A percentile compares a stretch with the other conserved stretches of the same genome.
Conservation (phyloP, 768 basidiomycete species). For the Exidia glandulosa region DNA sequence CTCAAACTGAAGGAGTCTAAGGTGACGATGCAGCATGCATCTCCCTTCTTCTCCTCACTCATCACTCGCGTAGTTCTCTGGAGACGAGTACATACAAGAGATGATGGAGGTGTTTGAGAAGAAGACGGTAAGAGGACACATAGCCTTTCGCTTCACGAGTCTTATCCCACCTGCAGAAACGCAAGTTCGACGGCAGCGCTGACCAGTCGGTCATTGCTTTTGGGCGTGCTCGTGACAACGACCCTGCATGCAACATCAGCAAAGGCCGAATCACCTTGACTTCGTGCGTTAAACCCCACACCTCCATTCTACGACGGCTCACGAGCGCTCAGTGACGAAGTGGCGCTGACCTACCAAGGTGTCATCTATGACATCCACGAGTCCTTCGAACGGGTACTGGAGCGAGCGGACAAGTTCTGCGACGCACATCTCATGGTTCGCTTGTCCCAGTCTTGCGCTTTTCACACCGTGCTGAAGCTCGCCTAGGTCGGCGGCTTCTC, state of each 20-base stretch:
- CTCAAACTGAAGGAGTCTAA: not conserved
- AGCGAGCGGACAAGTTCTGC: not conserved
- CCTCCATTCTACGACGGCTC: too few relatives aligned
- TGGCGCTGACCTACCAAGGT: not conserved
- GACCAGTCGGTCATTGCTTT: slow-evolving; percentile 2
- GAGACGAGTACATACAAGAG: not conserved
- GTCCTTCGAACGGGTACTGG: not conserved
- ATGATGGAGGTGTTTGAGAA: slow-evolving; percentile 3
- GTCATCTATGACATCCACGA: not conserved
- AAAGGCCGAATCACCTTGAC: not conserved
- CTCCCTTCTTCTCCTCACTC: not conserved
- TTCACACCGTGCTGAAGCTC: not conserved
- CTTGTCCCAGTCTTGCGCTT: not conserved
- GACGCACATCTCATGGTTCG: not conserved
- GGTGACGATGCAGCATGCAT: not conserved
- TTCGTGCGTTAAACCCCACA: not conserved
- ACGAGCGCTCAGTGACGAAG: not conserved
- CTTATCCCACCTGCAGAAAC: not conserved
- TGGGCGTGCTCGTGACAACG: slow-evolving; percentile 4
- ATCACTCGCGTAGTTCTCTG: not conserved
- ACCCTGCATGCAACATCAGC: not conserved
- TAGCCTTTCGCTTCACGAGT: not conserved
- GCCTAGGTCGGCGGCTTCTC: not conserved
- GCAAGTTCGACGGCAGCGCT: slow-evolving; percentile 2
- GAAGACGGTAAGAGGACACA: not conserved